Evolutionary conservation across 2,329 filamentous ascomycete genomes (phyloP).

Genomic region (Fusarium brevicatenulatum): DNA sequence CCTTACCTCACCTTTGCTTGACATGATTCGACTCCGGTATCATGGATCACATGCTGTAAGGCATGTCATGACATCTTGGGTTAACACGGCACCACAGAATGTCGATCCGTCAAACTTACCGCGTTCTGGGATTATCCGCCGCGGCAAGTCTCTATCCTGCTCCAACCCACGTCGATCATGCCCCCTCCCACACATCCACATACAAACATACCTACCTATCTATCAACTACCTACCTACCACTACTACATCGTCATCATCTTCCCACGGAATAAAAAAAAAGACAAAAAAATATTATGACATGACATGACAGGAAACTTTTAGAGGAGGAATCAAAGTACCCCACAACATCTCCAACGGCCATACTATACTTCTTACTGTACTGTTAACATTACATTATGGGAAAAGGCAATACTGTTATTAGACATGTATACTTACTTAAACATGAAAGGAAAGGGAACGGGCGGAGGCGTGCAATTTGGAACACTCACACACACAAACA

Average conservation of each 20-base stretch:
- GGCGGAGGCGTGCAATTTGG: constrained; percentile 15
- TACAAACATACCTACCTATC: neutral
- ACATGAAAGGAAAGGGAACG: neutral
- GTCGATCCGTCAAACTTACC: constrained; percentile 20
- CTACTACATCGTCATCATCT: neutral
- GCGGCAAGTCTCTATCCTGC: constrained; percentile 23
- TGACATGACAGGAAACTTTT: constrained; percentile 16
- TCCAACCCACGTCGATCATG: constrained; percentile 25
- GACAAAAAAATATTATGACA: neutral
- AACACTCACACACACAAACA: constrained; percentile 7
- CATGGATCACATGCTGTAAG: constrained; percentile 21
- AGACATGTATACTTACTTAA: constrained; percentile 1
- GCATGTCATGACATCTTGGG: constrained; percentile 33
- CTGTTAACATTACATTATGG: constrained; percentile 11
- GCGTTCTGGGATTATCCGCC: constrained; percentile 17
- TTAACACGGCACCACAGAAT: constrained; percentile 39
- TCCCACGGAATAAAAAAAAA: neutral
- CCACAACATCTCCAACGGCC: constrained; percentile 22
- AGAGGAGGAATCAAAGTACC: constrained; percentile 18
- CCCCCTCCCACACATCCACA: constrained; percentile 2
- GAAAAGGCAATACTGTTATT: neutral
- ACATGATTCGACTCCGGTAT: constrained; percentile 10
- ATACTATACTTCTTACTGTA: constrained; percentile 13
- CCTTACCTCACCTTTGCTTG: neutral
- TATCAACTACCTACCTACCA: neutral